Percentiles rank a stretch among this genome's conserved stretches.
Evolutionary conservation across 495 filamentous ascomycete species (phyloP).

Genomic region (Aspergillus bertholletiae): DNA sequence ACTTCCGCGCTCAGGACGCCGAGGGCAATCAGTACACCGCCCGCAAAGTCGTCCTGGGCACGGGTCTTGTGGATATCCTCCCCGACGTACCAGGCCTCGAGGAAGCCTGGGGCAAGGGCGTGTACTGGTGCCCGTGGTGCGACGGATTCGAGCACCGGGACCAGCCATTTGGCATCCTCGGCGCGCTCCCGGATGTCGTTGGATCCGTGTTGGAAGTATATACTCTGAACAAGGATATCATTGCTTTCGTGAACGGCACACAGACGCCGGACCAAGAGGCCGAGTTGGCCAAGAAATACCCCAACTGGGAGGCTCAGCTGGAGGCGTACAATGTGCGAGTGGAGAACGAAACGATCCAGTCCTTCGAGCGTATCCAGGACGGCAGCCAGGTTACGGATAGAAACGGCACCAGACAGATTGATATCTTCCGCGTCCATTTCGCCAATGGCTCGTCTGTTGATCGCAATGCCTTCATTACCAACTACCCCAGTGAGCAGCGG

Average conservation of each 20-base stretch:
- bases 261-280: slow-evolving; percentile 38
- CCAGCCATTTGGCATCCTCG: slow-evolving; percentile 51
- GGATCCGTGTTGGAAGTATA: slow-evolving; percentile 44
- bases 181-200: slow-evolving; percentile 37
- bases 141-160: slow-evolving; percentile 58
- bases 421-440: slow-evolving; percentile 55
- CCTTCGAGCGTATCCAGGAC: slow-evolving; percentile 43
- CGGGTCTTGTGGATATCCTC: slow-evolving; percentile 50
- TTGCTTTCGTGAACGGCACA: slow-evolving; percentile 54
- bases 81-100: slow-evolving; percentile 48
- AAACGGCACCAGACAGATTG: slow-evolving; percentile 30
- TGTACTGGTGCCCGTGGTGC: slow-evolving; percentile 62
- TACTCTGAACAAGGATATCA: slow-evolving; percentile 40
- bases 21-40: slow-evolving; percentile 35
- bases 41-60: slow-evolving; percentile 53
- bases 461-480: slow-evolving; percentile 47
- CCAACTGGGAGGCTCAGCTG: slow-evolving; percentile 45
- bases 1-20: slow-evolving; percentile 40
- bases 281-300: slow-evolving; percentile 32
- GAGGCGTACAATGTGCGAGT: slow-evolving; percentile 44
- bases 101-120: slow-evolving; percentile 53
- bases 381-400: slow-evolving; percentile 36
- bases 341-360: slow-evolving; percentile 51
- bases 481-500: slow-evolving; percentile 45
- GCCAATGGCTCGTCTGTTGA: slow-evolving; percentile 38